Conservation (phyloP, 495 filamentous ascomycete genomes). For the Cercophora samala region DNA sequence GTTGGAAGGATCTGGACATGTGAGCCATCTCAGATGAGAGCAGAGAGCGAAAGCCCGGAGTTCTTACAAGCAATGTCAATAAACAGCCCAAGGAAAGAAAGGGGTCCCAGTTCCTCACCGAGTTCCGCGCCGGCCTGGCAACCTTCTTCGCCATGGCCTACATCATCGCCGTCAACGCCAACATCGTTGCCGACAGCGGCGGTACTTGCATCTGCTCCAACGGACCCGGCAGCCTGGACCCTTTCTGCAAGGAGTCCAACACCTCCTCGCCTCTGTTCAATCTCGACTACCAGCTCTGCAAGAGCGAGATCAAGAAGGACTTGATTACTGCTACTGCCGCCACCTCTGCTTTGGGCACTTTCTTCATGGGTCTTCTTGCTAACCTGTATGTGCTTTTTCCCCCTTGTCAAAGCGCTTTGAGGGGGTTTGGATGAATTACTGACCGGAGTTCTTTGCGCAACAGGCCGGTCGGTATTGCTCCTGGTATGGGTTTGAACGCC, state of each 20-base stretch:
- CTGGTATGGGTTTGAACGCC: slow-evolving; percentile 81
- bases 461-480: slow-evolving; percentile 71
- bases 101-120: slow-evolving; percentile 73
- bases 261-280: slow-evolving; percentile 22
- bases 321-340: slow-evolving; percentile 77
- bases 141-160: slow-evolving; percentile 88
- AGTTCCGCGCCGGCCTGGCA: slow-evolving; percentile 72
- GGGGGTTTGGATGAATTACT: slow-evolving; percentile 6
- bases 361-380: slow-evolving; percentile 72
- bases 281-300: slow-evolving; percentile 60
- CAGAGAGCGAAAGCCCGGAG: neutral
- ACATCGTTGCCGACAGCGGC: slow-evolving; percentile 57
- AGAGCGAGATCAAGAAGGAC: slow-evolving; percentile 66
- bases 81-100: slow-evolving; percentile 66
- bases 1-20: slow-evolving; percentile 71
- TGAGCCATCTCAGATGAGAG: slow-evolving; percentile 38
- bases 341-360: slow-evolving; percentile 65
- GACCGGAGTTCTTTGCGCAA: slow-evolving; percentile 21
- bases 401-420: neutral
- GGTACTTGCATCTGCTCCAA: slow-evolving; percentile 69
- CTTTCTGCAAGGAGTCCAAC: slow-evolving; percentile 51
- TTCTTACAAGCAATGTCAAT: slow-evolving; percentile 9
- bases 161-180: slow-evolving; percentile 68
- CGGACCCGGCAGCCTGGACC: slow-evolving; percentile 36
- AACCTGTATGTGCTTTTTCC: slow-evolving; percentile 40